Percentiles rank a stretch among this genome's conserved stretches.
These are phyloP conservation scores for Tolypocladium amazonense DNA, from an alignment of 2,329 filamentous ascomycete species.

Conservation along the genomic window DNA sequence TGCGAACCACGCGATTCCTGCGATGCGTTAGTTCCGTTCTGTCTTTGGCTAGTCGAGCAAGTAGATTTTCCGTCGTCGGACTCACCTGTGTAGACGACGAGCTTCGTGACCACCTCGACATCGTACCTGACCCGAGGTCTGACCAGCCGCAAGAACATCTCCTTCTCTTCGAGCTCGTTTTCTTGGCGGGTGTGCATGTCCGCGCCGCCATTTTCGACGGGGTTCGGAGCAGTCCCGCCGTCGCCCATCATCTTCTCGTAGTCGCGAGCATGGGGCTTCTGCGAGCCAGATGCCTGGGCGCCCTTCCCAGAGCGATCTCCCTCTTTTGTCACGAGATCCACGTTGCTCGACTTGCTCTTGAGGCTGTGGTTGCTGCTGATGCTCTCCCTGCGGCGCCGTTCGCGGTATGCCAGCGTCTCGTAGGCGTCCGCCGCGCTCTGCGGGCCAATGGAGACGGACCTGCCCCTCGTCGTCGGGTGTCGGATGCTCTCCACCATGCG, in stretches of 20 bases:
- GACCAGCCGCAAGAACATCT: conserved; percentile 76
- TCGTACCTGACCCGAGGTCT: conserved; percentile 89
- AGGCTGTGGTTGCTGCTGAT: conserved; percentile 39
- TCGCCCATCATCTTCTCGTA: conserved; percentile 68
- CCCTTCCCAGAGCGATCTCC: conserved; percentile 26
- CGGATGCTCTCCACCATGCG: conserved; percentile 72
- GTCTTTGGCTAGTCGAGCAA: neutral
- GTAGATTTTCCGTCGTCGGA: neutral
- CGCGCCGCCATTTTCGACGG: conserved; percentile 18
- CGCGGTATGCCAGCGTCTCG: conserved; percentile 85
- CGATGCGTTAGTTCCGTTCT: conserved; percentile 1
- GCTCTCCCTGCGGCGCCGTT: conserved; percentile 48
- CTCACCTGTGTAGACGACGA: conserved; percentile 87
- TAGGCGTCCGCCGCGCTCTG: conserved; percentile 96
- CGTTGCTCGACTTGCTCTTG: conserved; percentile 30
- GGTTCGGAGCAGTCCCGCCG: conserved; percentile 35
- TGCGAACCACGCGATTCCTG: conserved; percentile 75
- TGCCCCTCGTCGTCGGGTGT: conserved; percentile 56
- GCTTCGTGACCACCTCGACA: conserved; percentile 95
- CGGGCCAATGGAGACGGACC: conserved; percentile 82
- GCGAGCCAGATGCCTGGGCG: conserved; percentile 33
- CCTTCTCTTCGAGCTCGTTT: conserved; percentile 52
- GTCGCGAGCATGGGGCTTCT: conserved; percentile 41
- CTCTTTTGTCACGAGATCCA: conserved; percentile 28
- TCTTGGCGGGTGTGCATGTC: conserved; percentile 27